Evolutionary conservation across 1,284 basidiomycete species (phyloP).

Genomic region (Blastosporella zonata): DNA sequence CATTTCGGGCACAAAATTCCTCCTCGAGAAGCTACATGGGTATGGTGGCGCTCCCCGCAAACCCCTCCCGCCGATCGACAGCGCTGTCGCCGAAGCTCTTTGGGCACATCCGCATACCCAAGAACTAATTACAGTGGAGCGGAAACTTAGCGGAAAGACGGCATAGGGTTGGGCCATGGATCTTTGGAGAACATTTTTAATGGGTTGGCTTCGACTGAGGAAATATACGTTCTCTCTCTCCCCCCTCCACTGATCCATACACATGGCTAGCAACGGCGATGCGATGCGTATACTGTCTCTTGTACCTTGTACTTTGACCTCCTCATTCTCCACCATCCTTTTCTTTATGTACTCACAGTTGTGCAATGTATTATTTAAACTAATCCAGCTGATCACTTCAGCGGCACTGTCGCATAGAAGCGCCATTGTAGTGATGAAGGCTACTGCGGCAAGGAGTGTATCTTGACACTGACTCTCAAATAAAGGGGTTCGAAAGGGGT

Average conservation of each 20-base stretch:
- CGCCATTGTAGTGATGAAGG: too few species aligned
- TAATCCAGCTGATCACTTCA: neutral
- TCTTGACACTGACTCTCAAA: too few species aligned
- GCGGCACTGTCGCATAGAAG: neutral
- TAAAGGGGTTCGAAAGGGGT: too few species aligned
- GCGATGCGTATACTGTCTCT: neutral
- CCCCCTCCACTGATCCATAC: constrained; percentile 9
- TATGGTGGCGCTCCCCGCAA: constrained; percentile 75
- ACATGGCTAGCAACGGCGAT: neutral
- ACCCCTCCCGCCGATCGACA: constrained; percentile 66
- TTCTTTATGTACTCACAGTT: neutral
- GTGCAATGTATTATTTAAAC: neutral
- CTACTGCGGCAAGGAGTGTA: too few species aligned
- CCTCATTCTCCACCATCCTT: neutral
- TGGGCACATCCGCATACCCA: constrained; percentile 71
- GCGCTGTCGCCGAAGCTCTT: constrained; percentile 52
- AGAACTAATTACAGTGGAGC: constrained; percentile 65
- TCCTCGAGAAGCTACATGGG: constrained; percentile 71
- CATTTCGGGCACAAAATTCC: constrained; percentile 81
- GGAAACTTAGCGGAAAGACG: constrained; percentile 47
- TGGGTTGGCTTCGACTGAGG: constrained; percentile 6
- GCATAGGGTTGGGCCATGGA: constrained; percentile 14
- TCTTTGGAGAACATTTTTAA: constrained; percentile 8
- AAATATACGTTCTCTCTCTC: constrained; percentile 6
- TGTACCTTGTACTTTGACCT: neutral